Conservation (phyloP, 306 rosid genomes). For the Cicer arietinum region DNA sequence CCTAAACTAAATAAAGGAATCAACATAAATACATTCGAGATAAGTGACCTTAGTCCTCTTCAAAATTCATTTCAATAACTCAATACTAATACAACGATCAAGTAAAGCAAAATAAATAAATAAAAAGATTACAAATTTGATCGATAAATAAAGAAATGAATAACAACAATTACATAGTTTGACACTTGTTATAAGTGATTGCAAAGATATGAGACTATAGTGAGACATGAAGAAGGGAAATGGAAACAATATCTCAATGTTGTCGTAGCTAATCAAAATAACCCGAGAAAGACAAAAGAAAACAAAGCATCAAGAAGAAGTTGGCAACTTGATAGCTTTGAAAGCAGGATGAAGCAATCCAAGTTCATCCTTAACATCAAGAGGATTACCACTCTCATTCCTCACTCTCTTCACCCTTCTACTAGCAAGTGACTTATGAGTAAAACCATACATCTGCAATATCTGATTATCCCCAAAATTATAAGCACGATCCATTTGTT, state of each 20-base stretch:
- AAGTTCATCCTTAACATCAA: slow-evolving; percentile 73
- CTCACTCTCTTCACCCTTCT: slow-evolving; percentile 73
- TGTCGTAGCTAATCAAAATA: slow-evolving; percentile 13
- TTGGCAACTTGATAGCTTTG: slow-evolving; percentile 64
- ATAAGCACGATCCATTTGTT: slow-evolving; percentile 87
- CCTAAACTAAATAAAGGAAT: slow-evolving; percentile 18
- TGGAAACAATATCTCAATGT: slow-evolving; percentile 15
- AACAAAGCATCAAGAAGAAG: slow-evolving; percentile 38
- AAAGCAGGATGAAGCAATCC: slow-evolving; percentile 85
- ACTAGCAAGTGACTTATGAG: slow-evolving; percentile 71
- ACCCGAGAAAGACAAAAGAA: neutral
- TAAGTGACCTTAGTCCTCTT: slow-evolving; percentile 8
- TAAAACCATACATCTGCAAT: slow-evolving; percentile 81
- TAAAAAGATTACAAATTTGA: slow-evolving; percentile 35
- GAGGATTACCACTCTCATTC: slow-evolving; percentile 71
- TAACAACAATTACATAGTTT: slow-evolving; percentile 41
- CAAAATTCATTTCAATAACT: slow-evolving; percentile 36
- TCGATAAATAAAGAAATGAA: slow-evolving; percentile 33
- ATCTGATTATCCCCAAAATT: slow-evolving; percentile 91
- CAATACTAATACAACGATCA: slow-evolving; percentile 27
- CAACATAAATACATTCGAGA: neutral
- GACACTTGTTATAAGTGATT: slow-evolving; percentile 23
- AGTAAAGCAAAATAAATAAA: slow-evolving; percentile 35
- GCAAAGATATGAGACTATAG: slow-evolving; percentile 32
- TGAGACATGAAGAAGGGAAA: neutral